Evolutionary conservation across 2,329 filamentous ascomycete species (phyloP).

Genomic region (Aphanocladium album): DNA sequence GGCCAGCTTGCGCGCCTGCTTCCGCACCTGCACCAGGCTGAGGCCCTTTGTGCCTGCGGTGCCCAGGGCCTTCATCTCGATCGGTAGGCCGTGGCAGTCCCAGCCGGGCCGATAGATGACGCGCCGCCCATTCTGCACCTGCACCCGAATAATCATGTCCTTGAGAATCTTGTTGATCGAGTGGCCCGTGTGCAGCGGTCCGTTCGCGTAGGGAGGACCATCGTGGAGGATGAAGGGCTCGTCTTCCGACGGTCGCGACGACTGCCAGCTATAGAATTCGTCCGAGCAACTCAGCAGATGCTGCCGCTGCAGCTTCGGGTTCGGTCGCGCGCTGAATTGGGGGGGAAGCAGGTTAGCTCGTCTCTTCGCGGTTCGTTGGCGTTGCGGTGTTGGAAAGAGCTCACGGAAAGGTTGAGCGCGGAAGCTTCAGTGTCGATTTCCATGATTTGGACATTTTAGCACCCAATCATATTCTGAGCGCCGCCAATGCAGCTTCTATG

Average conservation of each 20-base stretch:
- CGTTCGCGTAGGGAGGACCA: constrained; percentile 96
- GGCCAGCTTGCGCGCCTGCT: constrained; percentile 61
- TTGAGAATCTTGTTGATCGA: constrained; percentile 96
- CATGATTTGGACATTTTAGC: constrained; percentile 53
- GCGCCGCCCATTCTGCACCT: constrained; percentile 65
- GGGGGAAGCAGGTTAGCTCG: constrained; percentile 10
- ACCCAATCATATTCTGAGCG: constrained; percentile 23
- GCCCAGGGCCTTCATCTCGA: constrained; percentile 90
- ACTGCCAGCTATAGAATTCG: constrained; percentile 87
- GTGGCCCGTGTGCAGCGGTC: constrained; percentile 84
- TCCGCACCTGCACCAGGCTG: constrained; percentile 55
- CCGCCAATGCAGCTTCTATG: constrained; percentile 1
- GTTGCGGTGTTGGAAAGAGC: constrained; percentile 19
- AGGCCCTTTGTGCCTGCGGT: constrained; percentile 37
- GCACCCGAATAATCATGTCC: constrained; percentile 80
- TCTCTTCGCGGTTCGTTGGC: not conserved
- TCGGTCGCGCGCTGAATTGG: constrained; percentile 44
- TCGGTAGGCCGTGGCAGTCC: constrained; percentile 97
- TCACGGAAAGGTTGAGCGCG: constrained; percentile 69
- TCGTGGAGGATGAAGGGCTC: constrained; percentile 80
- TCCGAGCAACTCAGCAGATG: constrained; percentile 78
- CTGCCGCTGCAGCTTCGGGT: constrained; percentile 42
- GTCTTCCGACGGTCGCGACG: constrained; percentile 46
- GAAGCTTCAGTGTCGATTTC: constrained; percentile 70
- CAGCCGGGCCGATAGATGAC: constrained; percentile 87